phyloP scores from a whole-genome alignment of 192 early-diverging fungal genomes.

The Coemansia sp. region DNA sequence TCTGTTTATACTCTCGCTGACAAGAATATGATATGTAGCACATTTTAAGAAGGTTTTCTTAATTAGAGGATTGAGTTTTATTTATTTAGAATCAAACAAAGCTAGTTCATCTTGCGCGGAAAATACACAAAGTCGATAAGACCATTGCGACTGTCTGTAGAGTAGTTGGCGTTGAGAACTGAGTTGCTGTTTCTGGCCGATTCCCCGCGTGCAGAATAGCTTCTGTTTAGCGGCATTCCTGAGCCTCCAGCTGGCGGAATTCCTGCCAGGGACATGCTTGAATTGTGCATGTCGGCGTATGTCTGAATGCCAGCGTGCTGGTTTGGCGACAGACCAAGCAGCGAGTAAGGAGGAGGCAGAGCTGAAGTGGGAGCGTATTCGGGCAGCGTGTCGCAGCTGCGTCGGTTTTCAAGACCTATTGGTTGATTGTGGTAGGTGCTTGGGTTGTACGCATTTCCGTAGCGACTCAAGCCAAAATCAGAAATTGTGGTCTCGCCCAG shows the following conservation, averaged over 20 bases:
- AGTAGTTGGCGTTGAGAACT: not conserved
- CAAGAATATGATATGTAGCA: conserved; percentile 16
- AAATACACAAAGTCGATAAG: conserved; percentile 19
- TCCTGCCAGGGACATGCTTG: not conserved
- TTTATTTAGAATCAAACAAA: not conserved
- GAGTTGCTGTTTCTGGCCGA: not conserved
- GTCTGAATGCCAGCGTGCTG: conserved; percentile 10
- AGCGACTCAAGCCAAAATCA: conserved; percentile 38
- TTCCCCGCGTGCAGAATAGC: not conserved
- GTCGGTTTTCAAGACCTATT: conserved; percentile 10
- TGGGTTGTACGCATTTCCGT: conserved; percentile 6
- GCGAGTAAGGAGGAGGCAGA: conserved; percentile 39
- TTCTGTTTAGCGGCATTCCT: not conserved
- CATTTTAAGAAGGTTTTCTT: too few species aligned
- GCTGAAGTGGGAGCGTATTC: conserved; percentile 29
- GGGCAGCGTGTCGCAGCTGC: conserved; percentile 46
- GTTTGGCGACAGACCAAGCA: conserved; percentile 4
- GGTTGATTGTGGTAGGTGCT: not conserved
- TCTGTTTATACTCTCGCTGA: conserved; percentile 36
- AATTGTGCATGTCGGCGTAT: not conserved
- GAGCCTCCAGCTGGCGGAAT: conserved; percentile 3
- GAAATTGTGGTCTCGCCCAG: conserved; percentile 42
- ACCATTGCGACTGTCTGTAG: conserved; percentile 8
- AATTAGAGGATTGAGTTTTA: not conserved
- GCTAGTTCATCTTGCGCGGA: conserved; percentile 35